Evolutionary conservation across 805 yeast species (phyloP).

Genomic region (Lachancea kluyveri): DNA sequence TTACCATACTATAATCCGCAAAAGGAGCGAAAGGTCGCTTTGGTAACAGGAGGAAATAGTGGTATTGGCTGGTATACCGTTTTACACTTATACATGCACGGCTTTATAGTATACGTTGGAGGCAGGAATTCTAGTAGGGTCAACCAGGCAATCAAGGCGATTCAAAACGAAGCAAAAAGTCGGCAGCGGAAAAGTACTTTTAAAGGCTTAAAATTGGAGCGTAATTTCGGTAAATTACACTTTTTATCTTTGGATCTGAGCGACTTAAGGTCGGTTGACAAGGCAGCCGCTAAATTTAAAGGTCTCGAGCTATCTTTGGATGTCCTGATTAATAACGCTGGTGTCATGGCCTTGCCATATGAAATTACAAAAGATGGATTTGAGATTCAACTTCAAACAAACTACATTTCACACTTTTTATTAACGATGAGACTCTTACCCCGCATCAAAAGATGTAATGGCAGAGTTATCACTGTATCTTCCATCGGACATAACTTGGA

Average conservation of each 20-base stretch:
- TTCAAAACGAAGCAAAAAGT: slow-evolving; percentile 46
- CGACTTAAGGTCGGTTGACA: slow-evolving; percentile 39
- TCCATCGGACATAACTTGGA: slow-evolving; percentile 61
- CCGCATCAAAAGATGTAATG: slow-evolving; percentile 36
- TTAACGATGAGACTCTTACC: slow-evolving; percentile 57
- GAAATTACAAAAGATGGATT: slow-evolving; percentile 59
- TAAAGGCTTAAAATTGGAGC: slow-evolving; percentile 5
- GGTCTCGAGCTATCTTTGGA: slow-evolving; percentile 46
- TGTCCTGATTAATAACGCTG: slow-evolving; percentile 70
- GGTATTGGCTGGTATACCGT: slow-evolving; percentile 79
- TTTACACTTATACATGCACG: slow-evolving; percentile 71
- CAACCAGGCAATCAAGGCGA: slow-evolving; percentile 47
- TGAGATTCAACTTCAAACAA: slow-evolving; percentile 76
- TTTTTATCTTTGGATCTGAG: slow-evolving; percentile 52
- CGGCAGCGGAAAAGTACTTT: slow-evolving; percentile 13
- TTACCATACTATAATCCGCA: slow-evolving; percentile 60
- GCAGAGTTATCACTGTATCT: slow-evolving; percentile 54
- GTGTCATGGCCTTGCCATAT: slow-evolving; percentile 72
- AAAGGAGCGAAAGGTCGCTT: slow-evolving; percentile 51
- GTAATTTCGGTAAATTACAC: slow-evolving; percentile 28
- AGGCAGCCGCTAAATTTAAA: slow-evolving; percentile 43
- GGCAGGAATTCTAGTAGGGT: slow-evolving; percentile 60
- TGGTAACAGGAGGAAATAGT: slow-evolving; percentile 76
- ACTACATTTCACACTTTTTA: slow-evolving; percentile 69
- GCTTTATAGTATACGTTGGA: slow-evolving; percentile 66